Evolutionary conservation across 176 grass and related monocot species (phyloP).

Genomic region (Carex kokanica): DNA sequence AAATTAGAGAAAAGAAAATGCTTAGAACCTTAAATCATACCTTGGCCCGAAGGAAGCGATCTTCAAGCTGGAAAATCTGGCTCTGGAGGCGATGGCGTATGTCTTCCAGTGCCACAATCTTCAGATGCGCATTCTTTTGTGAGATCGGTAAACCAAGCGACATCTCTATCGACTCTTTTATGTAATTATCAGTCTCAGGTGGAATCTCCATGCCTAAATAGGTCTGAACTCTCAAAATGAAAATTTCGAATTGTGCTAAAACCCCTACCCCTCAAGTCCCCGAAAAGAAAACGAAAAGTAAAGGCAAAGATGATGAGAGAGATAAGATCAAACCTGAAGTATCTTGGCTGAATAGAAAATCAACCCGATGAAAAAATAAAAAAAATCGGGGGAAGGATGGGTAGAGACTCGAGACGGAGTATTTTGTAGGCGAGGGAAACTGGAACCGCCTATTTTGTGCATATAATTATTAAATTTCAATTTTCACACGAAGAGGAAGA

Average conservation of each 20-base stretch:
- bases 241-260: neutral
- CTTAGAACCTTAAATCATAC: neutral
- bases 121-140: slow-evolving; percentile 1
- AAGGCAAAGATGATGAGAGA: neutral
- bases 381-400: neutral
- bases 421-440: neutral
- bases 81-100: slow-evolving; percentile 20
- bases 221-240: neutral
- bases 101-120: slow-evolving; percentile 20
- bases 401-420: neutral
- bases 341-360: neutral
- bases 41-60: slow-evolving; percentile 1
- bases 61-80: slow-evolving; percentile 18
- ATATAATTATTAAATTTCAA: neutral
- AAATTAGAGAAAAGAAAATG: neutral
- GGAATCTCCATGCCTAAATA: slow-evolving; percentile 2
- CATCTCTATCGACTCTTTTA: slow-evolving; percentile 25
- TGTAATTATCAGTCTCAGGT: slow-evolving; percentile 19
- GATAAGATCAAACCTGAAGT: slow-evolving; percentile 5
- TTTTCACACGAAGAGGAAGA: neutral
- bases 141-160: slow-evolving; percentile 25
- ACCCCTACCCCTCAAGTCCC: neutral
- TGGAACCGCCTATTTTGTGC: neutral
- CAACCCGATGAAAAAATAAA: neutral
- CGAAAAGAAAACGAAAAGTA: neutral